These are phyloP conservation scores for Exophiala viscosa DNA, from an alignment of 2,329 filamentous ascomycete genomes.

Conservation along the genomic window DNA sequence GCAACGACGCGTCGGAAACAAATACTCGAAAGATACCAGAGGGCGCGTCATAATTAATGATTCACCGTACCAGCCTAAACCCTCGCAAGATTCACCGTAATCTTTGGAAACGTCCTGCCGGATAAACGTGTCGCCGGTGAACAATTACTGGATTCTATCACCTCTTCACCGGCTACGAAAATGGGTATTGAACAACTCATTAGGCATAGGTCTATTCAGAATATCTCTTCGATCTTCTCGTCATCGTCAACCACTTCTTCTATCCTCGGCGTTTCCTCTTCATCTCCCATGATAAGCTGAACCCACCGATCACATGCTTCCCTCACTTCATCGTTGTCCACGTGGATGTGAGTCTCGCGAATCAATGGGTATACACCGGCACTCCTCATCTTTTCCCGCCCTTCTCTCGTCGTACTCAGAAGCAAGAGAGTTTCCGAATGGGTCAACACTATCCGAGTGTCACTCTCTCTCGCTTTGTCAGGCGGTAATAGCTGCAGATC, in stretches of 20 bases:
- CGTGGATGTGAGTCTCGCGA: constrained; percentile 75
- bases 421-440: constrained; percentile 86
- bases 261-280: constrained; percentile 52
- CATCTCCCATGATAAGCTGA: constrained; percentile 80
- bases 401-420: constrained; percentile 72
- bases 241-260: constrained; percentile 45
- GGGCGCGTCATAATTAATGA: neutral
- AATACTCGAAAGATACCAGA: neutral
- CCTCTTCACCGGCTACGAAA: neutral
- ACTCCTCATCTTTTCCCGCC: constrained; percentile 68
- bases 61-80: no score
- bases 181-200: neutral
- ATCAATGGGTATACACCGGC: constrained; percentile 86
- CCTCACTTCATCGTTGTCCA: constrained; percentile 72
- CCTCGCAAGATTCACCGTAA: constrained; percentile 1
- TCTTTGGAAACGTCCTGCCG: neutral
- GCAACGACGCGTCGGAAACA: constrained; percentile 5
- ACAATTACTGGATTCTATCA: neutral
- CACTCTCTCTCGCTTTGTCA: constrained; percentile 80
- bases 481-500: constrained; percentile 86
- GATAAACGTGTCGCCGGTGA: neutral
- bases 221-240: constrained; percentile 44
- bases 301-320: constrained; percentile 87
- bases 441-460: constrained; percentile 72
- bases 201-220: constrained; percentile 30